Base-by-base conservation (phyloP, 768 basidiomycete species). In the Lyophyllum shimeji region DNA sequence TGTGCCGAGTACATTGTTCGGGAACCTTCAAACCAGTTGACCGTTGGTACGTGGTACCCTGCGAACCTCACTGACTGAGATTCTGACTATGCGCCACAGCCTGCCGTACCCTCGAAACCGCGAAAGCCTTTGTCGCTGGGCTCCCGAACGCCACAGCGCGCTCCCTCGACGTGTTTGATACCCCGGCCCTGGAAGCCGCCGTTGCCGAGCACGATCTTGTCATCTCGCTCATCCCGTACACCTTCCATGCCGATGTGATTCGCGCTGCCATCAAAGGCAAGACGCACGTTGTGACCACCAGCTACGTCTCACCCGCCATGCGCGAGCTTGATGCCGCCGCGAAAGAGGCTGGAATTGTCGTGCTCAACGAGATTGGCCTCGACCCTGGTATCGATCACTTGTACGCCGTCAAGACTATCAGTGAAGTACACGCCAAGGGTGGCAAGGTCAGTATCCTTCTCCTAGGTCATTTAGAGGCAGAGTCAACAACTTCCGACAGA, bases 321-420 rank as follows among this genome's bases (percentile, higher is more conserved):
- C 85, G 82, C 55, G 95, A 83, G 58, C 83, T 98, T 34, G 89
- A 98, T 59, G 82, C 79, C 46, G 86, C 83, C 48, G 90, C 81
- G 52, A 89, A 89, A 74, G 82, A 85, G 54, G 95, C 95, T 1
- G 95, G 95, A 5, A 93, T 98, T 65, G 79, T 94, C 50, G 91
- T 98, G 60, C 80, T 98, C 82, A 99, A 99, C 74, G 97, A 99
- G 76, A 92, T 99, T 65, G 97, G 97, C 49, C 82, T 99, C 42
- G 96, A 98, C 72, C 95, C 95, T 46, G 95, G 95, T 67, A 91
- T 96, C 57, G 93, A 95, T 71, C 93, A 95, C 71, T 72, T 97
- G 57, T 95, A 95, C 70, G 95, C 95, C 27, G 77, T 97, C 72
- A 96, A 96, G 82, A 93, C 87, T 21, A 93, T 99, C 62, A 82